phyloP scores from a whole-genome alignment of 2,329 filamentous ascomycete species.

The Curvularia lunata region DNA sequence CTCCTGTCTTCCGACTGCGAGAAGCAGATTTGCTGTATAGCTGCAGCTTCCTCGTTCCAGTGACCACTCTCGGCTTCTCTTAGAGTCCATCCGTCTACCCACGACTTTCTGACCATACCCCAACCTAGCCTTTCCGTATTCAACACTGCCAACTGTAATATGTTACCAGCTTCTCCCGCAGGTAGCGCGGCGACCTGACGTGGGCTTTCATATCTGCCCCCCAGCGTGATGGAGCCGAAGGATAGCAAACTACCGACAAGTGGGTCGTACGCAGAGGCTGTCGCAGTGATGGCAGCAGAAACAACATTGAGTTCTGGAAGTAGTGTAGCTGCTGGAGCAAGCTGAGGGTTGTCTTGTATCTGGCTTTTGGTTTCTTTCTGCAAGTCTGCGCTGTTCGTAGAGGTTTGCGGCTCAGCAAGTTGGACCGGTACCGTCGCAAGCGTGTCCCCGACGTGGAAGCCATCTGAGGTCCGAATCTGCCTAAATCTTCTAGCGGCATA shows the following conservation, averaged over 20 bases:
- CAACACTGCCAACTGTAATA: slow-evolving; percentile 62
- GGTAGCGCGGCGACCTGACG: slow-evolving; percentile 43
- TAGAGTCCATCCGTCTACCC: slow-evolving; percentile 57
- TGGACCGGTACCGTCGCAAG: slow-evolving; percentile 28
- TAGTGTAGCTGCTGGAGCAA: slow-evolving; percentile 30
- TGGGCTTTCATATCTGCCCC: slow-evolving; percentile 40
- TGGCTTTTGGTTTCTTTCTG: slow-evolving; percentile 28
- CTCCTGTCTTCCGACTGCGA: slow-evolving; percentile 52
- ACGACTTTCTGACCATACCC: slow-evolving; percentile 54
- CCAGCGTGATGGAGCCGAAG: slow-evolving; percentile 62
- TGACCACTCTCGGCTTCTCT: slow-evolving; percentile 54
- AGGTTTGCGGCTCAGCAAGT: slow-evolving; percentile 6
- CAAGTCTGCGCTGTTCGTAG: slow-evolving; percentile 9
- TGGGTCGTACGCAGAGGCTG: slow-evolving; percentile 49
- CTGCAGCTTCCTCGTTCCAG: slow-evolving; percentile 62
- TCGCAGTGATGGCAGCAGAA: slow-evolving; percentile 41
- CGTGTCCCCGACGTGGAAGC: slow-evolving; percentile 18
- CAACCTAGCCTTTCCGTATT: slow-evolving; percentile 63
- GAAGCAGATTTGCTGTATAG: slow-evolving; percentile 63
- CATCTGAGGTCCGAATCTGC: slow-evolving; percentile 33
- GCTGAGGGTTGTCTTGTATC: slow-evolving; percentile 29
- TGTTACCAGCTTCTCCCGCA: slow-evolving; percentile 64
- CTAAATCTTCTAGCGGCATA: slow-evolving; percentile 34
- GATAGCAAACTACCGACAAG: slow-evolving; percentile 57
- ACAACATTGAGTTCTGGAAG: slow-evolving; percentile 32